These are phyloP conservation scores for Aspergillus ochraceus DNA, from an alignment of 2,329 filamentous ascomycete genomes.

Conservation along the genomic window DNA sequence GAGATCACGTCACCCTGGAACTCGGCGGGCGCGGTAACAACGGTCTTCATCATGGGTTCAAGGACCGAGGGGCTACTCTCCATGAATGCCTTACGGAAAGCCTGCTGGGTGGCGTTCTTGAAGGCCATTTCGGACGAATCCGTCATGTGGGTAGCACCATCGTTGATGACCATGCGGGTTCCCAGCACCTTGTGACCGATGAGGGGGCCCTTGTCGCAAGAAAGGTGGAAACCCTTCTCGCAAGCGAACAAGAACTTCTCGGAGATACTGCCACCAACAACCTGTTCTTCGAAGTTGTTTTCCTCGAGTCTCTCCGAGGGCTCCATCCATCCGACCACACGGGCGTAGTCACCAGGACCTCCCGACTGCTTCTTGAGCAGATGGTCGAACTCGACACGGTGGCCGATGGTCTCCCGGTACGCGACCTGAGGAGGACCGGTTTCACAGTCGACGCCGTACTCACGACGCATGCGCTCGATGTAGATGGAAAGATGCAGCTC, in stretches of 20 bases:
- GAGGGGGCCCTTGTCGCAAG: constrained; percentile 82
- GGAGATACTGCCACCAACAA: constrained; percentile 85
- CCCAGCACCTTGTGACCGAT: constrained; percentile 93
- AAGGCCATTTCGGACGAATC: constrained; percentile 98
- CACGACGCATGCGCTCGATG: constrained; percentile 91
- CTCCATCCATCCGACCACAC: constrained; percentile 89
- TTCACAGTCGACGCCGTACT: constrained; percentile 93
- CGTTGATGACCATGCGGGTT: constrained; percentile 86
- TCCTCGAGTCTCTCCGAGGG: constrained; percentile 70
- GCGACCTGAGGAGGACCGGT: constrained; percentile 97
- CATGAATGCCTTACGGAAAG: constrained; percentile 90
- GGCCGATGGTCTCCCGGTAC: constrained; percentile 89
- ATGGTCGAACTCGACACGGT: constrained; percentile 82
- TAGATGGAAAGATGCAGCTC: constrained; percentile 97
- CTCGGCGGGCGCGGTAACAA: constrained; percentile 91
- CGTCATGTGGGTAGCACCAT: constrained; percentile 95
- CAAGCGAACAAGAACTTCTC: constrained; percentile 96
- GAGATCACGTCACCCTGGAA: constrained; percentile 97
- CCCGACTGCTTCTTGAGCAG: constrained; percentile 93
- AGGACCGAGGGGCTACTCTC: constrained; percentile 80
- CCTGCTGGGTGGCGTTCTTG: constrained; percentile 90
- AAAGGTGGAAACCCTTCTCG: constrained; percentile 86
- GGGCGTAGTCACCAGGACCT: constrained; percentile 92
- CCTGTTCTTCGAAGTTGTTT: constrained; percentile 83
- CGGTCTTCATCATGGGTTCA: constrained; percentile 97